Evolutionary conservation across 2,329 filamentous ascomycete species (phyloP).

Genomic region (Phyllachora maydis): DNA sequence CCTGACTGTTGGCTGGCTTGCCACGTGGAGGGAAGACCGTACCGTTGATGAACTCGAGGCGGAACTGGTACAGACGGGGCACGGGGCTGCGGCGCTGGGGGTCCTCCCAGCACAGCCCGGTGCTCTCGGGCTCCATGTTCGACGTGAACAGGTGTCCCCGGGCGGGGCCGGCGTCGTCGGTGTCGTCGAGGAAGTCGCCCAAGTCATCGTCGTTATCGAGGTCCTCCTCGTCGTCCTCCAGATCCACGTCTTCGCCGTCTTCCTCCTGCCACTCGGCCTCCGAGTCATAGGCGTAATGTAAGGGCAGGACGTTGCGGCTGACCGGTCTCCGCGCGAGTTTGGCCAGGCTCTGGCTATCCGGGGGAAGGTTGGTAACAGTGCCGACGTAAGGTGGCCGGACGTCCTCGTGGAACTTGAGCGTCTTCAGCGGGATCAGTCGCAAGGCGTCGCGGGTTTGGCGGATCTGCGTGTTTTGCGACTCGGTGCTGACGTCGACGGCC

Average conservation of each 20-base stretch:
- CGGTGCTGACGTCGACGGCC: conserved; percentile 12
- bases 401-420: conserved; percentile 39
- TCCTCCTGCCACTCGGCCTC: conserved; percentile 74
- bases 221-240: conserved; percentile 50
- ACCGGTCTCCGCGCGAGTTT: conserved; percentile 32
- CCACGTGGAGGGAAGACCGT: conserved; percentile 12
- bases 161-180: conserved; percentile 42
- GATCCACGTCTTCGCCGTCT: conserved; percentile 47
- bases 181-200: conserved; percentile 78
- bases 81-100: conserved; percentile 20
- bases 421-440: conserved; percentile 38
- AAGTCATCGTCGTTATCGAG: conserved; percentile 63
- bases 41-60: conserved; percentile 59
- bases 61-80: conserved; percentile 35
- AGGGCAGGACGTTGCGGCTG: conserved; percentile 29
- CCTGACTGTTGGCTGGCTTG: conserved; percentile 1
- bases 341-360: conserved; percentile 23
- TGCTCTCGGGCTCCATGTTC: conserved; percentile 56
- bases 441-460: conserved; percentile 18
- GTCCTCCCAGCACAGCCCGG: conserved; percentile 71
- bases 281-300: conserved; percentile 70
- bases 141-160: conserved; percentile 40
- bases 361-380: conserved; percentile 42
- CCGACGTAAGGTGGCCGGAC: conserved; percentile 53
- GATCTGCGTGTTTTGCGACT: conserved; percentile 17